Conservation (phyloP, 2,329 filamentous ascomycete genomes). For the Stromatinia cepivora region DNA sequence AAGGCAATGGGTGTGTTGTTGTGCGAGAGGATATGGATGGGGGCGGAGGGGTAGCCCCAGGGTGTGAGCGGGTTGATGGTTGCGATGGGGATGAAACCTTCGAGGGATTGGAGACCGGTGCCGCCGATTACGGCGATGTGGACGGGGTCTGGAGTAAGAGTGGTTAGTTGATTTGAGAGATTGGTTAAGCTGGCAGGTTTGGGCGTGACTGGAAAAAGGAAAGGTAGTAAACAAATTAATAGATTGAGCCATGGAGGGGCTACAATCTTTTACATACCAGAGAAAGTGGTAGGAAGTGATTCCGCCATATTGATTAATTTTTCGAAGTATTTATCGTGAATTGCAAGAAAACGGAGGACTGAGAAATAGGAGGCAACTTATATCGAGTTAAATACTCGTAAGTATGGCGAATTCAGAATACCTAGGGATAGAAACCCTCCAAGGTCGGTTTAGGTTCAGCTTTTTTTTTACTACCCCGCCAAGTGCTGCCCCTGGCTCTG, state of each 20-base stretch:
- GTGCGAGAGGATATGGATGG: conserved; percentile 87
- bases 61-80: conserved; percentile 76
- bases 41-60: conserved; percentile 77
- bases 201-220: too few relatives aligned
- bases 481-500: too few relatives aligned
- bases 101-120: conserved; percentile 85
- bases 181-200: background rate
- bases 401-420: background rate
- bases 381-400: background rate
- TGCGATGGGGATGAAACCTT: conserved; percentile 83
- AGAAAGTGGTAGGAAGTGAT: conserved; percentile 22
- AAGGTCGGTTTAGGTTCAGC: background rate
- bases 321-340: background rate
- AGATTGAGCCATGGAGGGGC: too few relatives aligned
- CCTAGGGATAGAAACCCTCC: background rate
- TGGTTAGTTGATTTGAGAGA: background rate
- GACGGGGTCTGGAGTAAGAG: conserved; percentile 58
- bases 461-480: conserved; percentile 18
- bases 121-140: conserved; percentile 90
- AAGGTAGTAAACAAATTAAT: background rate
- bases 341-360: background rate
- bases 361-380: background rate
- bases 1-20: conserved; percentile 82
- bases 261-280: conserved; percentile 9
- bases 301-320: conserved; percentile 5